Evolutionary conservation across 495 filamentous ascomycete species (phyloP).

Genomic region (Neurospora sp.): DNA sequence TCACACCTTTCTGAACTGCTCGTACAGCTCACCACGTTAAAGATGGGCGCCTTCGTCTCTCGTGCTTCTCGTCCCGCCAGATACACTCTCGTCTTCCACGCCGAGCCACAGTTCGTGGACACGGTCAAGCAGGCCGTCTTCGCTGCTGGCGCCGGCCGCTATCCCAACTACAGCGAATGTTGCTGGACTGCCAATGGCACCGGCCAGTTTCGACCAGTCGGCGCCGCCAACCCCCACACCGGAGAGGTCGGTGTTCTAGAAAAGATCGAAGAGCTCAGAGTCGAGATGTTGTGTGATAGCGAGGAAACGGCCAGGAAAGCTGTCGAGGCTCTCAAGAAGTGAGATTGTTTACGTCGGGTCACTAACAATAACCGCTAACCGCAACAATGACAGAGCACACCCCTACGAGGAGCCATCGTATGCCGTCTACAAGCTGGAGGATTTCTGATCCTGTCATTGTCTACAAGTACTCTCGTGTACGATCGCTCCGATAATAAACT

Average conservation of each 20-base stretch:
- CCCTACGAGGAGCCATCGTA: slow-evolving; percentile 73
- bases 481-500: background rate
- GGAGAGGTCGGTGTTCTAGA: slow-evolving; percentile 43
- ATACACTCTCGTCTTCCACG: slow-evolving; percentile 46
- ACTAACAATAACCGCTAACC: background rate
- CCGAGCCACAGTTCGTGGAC: slow-evolving; percentile 37
- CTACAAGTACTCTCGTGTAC: background rate
- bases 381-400: slow-evolving; percentile 43
- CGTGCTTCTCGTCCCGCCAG: slow-evolving; percentile 1
- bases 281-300: slow-evolving; percentile 44
- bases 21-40: background rate
- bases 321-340: slow-evolving; percentile 54
- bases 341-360: slow-evolving; percentile 4
- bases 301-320: slow-evolving; percentile 33
- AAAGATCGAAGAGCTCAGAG: slow-evolving; percentile 37
- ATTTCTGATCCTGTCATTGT: slow-evolving; percentile 37
- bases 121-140: slow-evolving; percentile 53
- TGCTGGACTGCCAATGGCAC: slow-evolving; percentile 46
- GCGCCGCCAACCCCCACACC: slow-evolving; percentile 48
- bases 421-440: slow-evolving; percentile 63
- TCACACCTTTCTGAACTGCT: background rate
- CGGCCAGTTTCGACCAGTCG: slow-evolving; percentile 45
- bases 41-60: background rate
- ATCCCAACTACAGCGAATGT: slow-evolving; percentile 54
- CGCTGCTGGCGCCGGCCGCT: slow-evolving; percentile 51